Percentiles rank a stretch among this genome's conserved stretches.
These are phyloP conservation scores for Aspergillus felis DNA, from an alignment of 2,329 filamentous ascomycete species.

Conservation along the genomic window DNA sequence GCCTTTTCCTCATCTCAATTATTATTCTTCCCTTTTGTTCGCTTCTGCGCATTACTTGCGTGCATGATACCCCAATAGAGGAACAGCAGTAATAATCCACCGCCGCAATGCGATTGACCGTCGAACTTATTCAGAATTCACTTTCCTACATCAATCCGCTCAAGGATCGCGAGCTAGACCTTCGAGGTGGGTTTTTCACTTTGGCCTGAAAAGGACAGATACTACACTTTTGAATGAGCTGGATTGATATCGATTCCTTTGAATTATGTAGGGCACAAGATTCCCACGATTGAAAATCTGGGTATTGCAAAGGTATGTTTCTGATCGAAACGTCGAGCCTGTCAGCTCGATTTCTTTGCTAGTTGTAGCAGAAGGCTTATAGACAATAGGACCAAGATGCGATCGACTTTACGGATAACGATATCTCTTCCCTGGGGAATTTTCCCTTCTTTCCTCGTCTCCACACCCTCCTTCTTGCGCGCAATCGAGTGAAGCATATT, in stretches of 20 bases:
- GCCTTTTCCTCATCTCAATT: not conserved
- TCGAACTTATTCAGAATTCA: slow-evolving; percentile 89
- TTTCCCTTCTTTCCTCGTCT: slow-evolving; percentile 89
- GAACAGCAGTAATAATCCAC: slow-evolving; percentile 2
- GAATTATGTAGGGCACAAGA: slow-evolving; percentile 80
- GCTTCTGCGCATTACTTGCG: not conserved
- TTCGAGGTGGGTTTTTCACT: slow-evolving; percentile 77
- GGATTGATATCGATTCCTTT: slow-evolving; percentile 72
- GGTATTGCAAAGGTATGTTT: slow-evolving; percentile 81
- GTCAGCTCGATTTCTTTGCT: not conserved
- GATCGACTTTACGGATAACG: slow-evolving; percentile 98
- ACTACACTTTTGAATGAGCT: slow-evolving; percentile 75
- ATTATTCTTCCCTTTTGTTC: not conserved
- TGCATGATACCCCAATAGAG: slow-evolving; percentile 18
- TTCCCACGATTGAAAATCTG: slow-evolving; percentile 94
- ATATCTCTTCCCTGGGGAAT: slow-evolving; percentile 83
- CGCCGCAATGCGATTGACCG: slow-evolving; percentile 80
- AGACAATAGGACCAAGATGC: slow-evolving; percentile 75
- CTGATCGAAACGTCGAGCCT: not conserved
- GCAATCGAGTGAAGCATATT: slow-evolving; percentile 81
- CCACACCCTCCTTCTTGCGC: slow-evolving; percentile 79
- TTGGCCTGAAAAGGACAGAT: slow-evolving; percentile 83
- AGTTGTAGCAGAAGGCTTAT: not conserved
- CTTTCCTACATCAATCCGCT: slow-evolving; percentile 98
- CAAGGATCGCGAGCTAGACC: slow-evolving; percentile 97